Evolutionary conservation across 108 stramenopile genomes (phyloP), one percentile per base, ranked within the genome.

Genomic region (Craspedostauros australis): DNA sequence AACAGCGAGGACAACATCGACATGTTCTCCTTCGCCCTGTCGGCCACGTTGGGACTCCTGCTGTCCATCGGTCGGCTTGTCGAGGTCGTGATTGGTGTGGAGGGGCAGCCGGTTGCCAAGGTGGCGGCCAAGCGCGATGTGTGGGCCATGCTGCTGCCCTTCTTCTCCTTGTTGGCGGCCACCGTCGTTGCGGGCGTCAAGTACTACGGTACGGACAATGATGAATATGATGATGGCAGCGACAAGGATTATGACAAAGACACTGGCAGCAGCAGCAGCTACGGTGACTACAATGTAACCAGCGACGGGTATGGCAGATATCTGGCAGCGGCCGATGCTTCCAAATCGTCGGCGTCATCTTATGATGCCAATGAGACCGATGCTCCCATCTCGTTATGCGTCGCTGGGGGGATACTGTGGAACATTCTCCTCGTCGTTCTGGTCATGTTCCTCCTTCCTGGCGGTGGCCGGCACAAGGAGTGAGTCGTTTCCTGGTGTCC

Each of bases 151-250:
- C 19, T 44, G n/a, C 37, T 47, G 3, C 43, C 11, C 34, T 1
- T 25, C 5, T 50, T 46, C n/a, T 6, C 31, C 19, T 28, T 18
- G n/a, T 68, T 60, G 28, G 62, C 54, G n/a, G 64, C 64, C 12
- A 16, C 60, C 5, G 37, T 66, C 19, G 36, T 52, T 30, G 16
- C 63, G 1, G 74, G 54, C 8, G 12, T 43, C 8, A 20, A 63
- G 1, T 61, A 70, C 34, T 62, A 47, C 46, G 57, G 50, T 9
- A 48, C 33, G n/a, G 14, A 22, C 23, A 20, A 45, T 21, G 33
- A 48, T 39, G n/a, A 24, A 25, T 1, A 18, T 37, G 36, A 38
- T 2, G 9, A n/a, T 15, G 52, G 15, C 5, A 14, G 33, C 4
- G 15, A 25, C 25, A 26, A 38, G 22, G 15, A 47, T 23, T 5